Base-by-base conservation (phyloP, 2,329 filamentous ascomycete genomes). In the Blumeria graminis region DNA sequence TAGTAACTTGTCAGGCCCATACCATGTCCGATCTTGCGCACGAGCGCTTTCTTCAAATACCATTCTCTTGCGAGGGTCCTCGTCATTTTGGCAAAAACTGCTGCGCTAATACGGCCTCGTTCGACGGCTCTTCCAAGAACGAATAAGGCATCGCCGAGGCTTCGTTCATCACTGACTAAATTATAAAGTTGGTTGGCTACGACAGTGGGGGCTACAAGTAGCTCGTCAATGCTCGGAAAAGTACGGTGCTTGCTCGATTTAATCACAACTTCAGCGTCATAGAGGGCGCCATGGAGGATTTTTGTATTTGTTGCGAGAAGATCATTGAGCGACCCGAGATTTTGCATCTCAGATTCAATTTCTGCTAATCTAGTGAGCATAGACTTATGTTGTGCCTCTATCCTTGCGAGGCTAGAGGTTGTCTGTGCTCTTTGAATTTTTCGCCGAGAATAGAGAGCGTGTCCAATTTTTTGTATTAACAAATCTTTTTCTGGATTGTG, bases 401-500 rank as follows among this genome's bases (percentile, higher is more conserved):
- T 75, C 0, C 88, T 84, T 0, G 80, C 74, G 36, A 94, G 74
- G 18, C 84, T 86, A 13, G 82, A 75, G 16, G 79, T 75, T 62
- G 89, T 89, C 64, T 92, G 84, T 32, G 76, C 69, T 51, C 84
- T 76, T 56, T 80, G 82, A 52, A 76, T 76, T 59, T 81, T 78
- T 14, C 89, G 80, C 60, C 85, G 81, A 41, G 77, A 71, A 56
- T 80, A 74, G 3, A 96, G 72, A 0, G 81, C 78, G 57, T 76
- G 73, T 38, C 82, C 87, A 34, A 96, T 76, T 48, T 88, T 84
- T 56, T 77, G 76, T 3, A 94, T 75, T 14, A 96, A 77, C 18
- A 84, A 82, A 68, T 96, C 88, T 67, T 94, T 95, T 69, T 96
- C 87, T 0, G 92, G 92, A 64, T 98, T 98, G 0, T 88, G 89